Conservation (phyloP, 1,139 yeast species). For the Pneumocystis oryctolagi region DNA sequence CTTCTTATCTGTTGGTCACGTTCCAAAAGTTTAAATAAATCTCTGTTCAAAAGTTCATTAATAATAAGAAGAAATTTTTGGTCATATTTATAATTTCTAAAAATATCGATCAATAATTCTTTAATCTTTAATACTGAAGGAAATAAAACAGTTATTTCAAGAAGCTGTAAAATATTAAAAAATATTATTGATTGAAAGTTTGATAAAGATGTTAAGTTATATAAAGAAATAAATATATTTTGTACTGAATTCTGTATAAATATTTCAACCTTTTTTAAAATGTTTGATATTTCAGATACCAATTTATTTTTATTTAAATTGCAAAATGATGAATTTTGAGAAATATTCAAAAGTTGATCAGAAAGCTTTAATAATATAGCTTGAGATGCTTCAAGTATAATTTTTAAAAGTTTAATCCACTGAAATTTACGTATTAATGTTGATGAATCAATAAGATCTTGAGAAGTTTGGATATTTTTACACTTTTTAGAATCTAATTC, state of each 20-base stretch:
- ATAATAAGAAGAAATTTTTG: slow-evolving; percentile 41
- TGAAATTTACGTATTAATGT: background rate
- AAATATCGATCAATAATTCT: slow-evolving; percentile 45
- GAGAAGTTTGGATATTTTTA: background rate
- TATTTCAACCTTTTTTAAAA: background rate
- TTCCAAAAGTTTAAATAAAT: slow-evolving; percentile 24
- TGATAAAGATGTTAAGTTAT: background rate
- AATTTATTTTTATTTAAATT: background rate
- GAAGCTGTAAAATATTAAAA: slow-evolving; percentile 36
- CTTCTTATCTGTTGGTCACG: background rate
- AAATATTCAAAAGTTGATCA: background rate
- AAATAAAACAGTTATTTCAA: slow-evolving; percentile 23
- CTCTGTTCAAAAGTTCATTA: slow-evolving; percentile 39
- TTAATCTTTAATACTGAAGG: slow-evolving; percentile 47
- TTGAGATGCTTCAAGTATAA: background rate
- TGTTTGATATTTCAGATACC: background rate
- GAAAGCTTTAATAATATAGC: background rate
- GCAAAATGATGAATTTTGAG: background rate
- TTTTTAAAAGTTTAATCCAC: background rate
- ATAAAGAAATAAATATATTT: background rate
- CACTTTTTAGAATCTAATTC: background rate
- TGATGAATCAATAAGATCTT: background rate
- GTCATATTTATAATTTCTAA: slow-evolving; percentile 51
- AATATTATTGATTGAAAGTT: slow-evolving; percentile 20
- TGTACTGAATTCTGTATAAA: background rate